Conservation (phyloP, 140 eudicot genomes). For the Stevia rebaudiana region DNA sequence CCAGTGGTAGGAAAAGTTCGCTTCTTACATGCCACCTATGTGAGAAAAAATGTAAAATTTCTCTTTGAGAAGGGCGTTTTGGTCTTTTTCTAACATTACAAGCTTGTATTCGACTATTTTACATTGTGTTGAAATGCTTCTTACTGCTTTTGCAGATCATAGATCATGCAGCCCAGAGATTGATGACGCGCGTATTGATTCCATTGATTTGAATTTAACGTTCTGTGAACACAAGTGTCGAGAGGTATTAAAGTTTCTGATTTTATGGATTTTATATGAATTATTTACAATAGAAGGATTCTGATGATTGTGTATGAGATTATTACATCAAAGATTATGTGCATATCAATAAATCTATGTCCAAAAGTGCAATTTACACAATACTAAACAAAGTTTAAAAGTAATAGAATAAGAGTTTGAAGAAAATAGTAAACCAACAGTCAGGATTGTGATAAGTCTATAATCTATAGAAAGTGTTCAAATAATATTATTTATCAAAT, state of each 20-base stretch:
- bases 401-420: neutral
- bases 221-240: slow-evolving; percentile 77
- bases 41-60: slow-evolving; percentile 74
- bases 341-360: neutral
- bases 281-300: neutral
- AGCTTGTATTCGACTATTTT: neutral
- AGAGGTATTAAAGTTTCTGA: slow-evolving; percentile 48
- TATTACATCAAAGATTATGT: neutral
- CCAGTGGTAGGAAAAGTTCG: slow-evolving; percentile 27
- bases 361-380: neutral
- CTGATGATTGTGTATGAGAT: neutral
- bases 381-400: neutral
- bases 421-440: neutral
- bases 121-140: neutral
- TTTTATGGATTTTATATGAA: neutral
- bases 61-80: neutral
- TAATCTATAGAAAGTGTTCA: neutral
- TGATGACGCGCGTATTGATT: slow-evolving; percentile 27
- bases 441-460: neutral
- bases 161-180: slow-evolving; percentile 56
- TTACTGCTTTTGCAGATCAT: slow-evolving; percentile 49
- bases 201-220: slow-evolving; percentile 26
- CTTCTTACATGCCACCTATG: slow-evolving; percentile 58
- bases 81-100: neutral
- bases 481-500: neutral